Evolutionary conservation across 768 basidiomycete species (phyloP).

Genomic region (Mycena maculata): DNA sequence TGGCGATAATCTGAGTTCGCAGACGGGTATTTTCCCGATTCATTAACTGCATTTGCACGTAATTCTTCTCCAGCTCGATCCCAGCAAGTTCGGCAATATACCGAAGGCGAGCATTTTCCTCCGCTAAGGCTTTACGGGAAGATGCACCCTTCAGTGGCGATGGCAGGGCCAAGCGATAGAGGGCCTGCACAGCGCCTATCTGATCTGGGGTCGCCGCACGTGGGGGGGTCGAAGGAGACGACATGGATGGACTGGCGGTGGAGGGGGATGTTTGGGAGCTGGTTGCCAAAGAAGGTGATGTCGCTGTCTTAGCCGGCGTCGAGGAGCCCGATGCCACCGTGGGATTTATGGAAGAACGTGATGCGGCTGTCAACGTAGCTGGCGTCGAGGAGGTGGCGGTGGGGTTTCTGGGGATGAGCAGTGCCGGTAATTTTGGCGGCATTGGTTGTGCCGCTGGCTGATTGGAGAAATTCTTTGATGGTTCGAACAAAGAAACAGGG

Average conservation of each 20-base stretch:
- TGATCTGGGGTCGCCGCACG: background rate
- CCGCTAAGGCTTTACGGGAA: background rate
- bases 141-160: background rate
- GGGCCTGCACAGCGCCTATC: background rate
- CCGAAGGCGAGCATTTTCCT: background rate
- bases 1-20: constrained; percentile 6
- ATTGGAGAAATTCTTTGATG: background rate
- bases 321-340: too few species aligned
- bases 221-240: background rate
- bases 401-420: background rate
- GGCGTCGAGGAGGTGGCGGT: background rate
- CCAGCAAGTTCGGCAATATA: background rate
- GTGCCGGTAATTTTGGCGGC: background rate
- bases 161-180: background rate
- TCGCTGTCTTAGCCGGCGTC: too few species aligned
- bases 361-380: background rate
- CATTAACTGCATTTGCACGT: background rate
- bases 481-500: background rate
- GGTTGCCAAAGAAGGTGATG: too few species aligned
- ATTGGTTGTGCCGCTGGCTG: background rate
- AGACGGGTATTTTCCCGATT: constrained; percentile 2
- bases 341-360: background rate
- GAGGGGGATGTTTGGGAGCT: too few species aligned
- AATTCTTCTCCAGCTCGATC: background rate
- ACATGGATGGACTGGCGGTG: background rate